A percentile compares a stretch with the other conserved stretches of the same genome.
These are phyloP conservation scores for Massarina eburnea DNA, from an alignment of 2,329 filamentous ascomycete genomes.

Conservation along the genomic window DNA sequence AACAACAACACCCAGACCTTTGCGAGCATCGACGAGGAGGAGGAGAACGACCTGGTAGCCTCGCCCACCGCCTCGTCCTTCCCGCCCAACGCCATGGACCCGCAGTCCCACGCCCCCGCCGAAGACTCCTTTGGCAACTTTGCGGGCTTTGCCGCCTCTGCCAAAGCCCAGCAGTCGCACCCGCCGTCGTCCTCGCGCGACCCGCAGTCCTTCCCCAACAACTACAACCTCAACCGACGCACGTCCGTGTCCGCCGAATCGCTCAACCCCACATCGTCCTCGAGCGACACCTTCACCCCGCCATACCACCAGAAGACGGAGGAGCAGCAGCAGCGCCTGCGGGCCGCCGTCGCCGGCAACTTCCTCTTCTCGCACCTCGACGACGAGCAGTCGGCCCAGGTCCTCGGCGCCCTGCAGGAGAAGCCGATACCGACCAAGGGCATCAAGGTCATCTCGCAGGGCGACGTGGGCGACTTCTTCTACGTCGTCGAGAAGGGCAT, in stretches of 20 bases:
- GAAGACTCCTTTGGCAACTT: slow-evolving; percentile 44
- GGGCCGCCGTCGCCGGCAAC: slow-evolving; percentile 80
- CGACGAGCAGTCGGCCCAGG: slow-evolving; percentile 85
- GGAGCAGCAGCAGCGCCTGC: slow-evolving; percentile 79
- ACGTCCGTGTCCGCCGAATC: slow-evolving; percentile 98
- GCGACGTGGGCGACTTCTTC: slow-evolving; percentile 95
- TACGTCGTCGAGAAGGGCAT: slow-evolving; percentile 91
- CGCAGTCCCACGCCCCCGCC: slow-evolving; percentile 45
- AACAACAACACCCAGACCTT: slow-evolving; percentile 48
- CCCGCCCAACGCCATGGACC: slow-evolving; percentile 44
- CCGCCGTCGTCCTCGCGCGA: slow-evolving; percentile 54
- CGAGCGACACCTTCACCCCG: slow-evolving; percentile 86
- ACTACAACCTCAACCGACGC: slow-evolving; percentile 91
- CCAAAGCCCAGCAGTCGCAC: slow-evolving; percentile 41
- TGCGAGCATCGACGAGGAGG: slow-evolving; percentile 75
- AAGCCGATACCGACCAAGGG: slow-evolving; percentile 93
- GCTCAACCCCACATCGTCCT: slow-evolving; percentile 81
- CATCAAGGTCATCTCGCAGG: slow-evolving; percentile 89
- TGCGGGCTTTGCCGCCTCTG: slow-evolving; percentile 35
- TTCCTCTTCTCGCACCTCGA: slow-evolving; percentile 94
- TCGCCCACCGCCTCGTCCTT: slow-evolving; percentile 66
- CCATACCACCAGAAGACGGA: slow-evolving; percentile 80
- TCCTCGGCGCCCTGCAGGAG: slow-evolving; percentile 87
- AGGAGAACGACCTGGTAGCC: slow-evolving; percentile 74
- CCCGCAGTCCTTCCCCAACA: slow-evolving; percentile 75